Conservation (phyloP, 805 yeast species). For the Candida piceae region DNA sequence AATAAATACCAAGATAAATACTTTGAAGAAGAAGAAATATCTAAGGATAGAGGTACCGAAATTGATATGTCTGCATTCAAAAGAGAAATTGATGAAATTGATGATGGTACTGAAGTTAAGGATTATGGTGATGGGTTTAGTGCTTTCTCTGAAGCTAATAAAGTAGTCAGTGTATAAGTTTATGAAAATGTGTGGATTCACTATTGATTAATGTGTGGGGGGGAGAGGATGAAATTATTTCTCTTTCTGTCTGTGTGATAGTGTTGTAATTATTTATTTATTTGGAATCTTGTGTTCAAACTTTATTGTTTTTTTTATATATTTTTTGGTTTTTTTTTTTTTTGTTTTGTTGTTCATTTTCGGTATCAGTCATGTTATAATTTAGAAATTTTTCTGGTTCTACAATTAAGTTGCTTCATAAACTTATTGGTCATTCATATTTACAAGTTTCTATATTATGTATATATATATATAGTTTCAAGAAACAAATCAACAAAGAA, state of each 20-base stretch:
- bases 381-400: not conserved
- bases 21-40: conserved; percentile 48
- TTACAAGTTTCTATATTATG: not conserved
- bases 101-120: conserved; percentile 44
- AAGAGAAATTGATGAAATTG: conserved; percentile 50
- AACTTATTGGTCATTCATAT: not conserved
- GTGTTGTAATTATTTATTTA: too few relatives aligned
- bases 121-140: conserved; percentile 69
- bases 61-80: conserved; percentile 57
- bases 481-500: not conserved
- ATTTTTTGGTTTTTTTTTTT: not conserved
- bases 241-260: too few relatives aligned
- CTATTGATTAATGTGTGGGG: too few relatives aligned
- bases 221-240: too few relatives aligned
- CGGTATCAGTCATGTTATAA: not conserved
- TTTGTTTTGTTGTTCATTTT: not conserved
- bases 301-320: not conserved
- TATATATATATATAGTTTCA: not conserved
- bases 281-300: too few relatives aligned
- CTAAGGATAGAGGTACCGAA: conserved; percentile 41
- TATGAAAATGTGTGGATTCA: not conserved
- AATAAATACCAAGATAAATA: conserved; percentile 54
- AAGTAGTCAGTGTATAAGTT: not conserved
- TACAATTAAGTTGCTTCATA: not conserved
- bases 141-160: conserved; percentile 32